phyloP scores from a whole-genome alignment of 2,329 filamentous ascomycete species.

The Simplicillium sp. region DNA sequence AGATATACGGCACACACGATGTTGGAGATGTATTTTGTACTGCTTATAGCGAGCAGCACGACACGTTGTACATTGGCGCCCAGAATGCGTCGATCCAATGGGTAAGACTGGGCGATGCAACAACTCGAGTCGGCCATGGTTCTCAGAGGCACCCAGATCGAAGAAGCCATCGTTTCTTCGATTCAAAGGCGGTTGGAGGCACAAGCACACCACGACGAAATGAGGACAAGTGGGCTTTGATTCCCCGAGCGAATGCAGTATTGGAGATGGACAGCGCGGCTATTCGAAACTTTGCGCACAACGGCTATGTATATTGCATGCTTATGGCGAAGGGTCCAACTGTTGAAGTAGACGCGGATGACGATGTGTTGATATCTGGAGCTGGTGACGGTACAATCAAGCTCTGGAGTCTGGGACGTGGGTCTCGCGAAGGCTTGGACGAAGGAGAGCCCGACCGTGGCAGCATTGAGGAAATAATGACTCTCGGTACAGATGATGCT shows the following conservation, averaged over 20 bases:
- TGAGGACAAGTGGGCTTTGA: conserved; percentile 45
- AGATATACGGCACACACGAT: conserved; percentile 88
- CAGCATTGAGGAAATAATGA: conserved; percentile 61
- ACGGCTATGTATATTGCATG: conserved; percentile 96
- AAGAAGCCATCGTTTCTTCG: conserved; percentile 83
- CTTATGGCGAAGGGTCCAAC: conserved; percentile 64
- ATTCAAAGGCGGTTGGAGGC: conserved; percentile 79
- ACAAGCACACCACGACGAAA: conserved; percentile 65
- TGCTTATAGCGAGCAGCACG: conserved; percentile 70
- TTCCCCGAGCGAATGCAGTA: conserved; percentile 44
- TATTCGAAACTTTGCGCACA: conserved; percentile 84
- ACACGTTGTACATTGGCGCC: conserved; percentile 82
- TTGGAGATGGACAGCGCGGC: conserved; percentile 76
- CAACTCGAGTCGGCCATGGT: conserved; percentile 47
- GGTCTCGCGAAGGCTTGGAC: conserved; percentile 10
- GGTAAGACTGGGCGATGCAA: conserved; percentile 63
- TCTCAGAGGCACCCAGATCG: conserved; percentile 64
- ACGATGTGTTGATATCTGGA: conserved; percentile 80
- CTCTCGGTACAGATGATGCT: conserved; percentile 50
- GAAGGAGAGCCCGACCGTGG: conserved; percentile 36
- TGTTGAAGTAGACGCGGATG: conserved; percentile 57
- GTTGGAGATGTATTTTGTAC: conserved; percentile 94
- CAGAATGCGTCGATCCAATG: conserved; percentile 96
- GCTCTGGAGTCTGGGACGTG: conserved; percentile 62
- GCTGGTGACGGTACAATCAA: conserved; percentile 93